phyloP scores from a whole-genome alignment of 495 filamentous ascomycete species.

The Neurospora sublineolata region DNA sequence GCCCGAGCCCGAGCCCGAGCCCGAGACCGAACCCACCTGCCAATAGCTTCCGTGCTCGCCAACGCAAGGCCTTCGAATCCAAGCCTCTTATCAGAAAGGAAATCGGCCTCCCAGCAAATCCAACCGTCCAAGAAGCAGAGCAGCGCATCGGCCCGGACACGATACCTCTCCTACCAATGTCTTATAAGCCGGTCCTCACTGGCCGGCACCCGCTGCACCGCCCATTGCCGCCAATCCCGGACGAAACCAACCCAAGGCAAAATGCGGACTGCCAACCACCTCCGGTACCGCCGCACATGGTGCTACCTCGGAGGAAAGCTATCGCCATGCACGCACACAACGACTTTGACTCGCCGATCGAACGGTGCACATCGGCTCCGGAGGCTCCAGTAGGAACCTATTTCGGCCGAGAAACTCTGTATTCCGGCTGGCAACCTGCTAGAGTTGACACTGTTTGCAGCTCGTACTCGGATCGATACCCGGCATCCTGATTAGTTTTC shows the following conservation, averaged over 20 bases:
- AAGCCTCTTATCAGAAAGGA: background rate
- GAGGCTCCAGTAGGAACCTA: background rate
- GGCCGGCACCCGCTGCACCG: background rate
- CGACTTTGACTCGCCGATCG: background rate
- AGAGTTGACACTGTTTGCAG: background rate
- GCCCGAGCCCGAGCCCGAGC: background rate
- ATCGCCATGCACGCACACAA: no score
- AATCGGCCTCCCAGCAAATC: background rate
- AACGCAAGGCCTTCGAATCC: background rate
- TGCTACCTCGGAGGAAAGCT: background rate
- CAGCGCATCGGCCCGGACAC: background rate
- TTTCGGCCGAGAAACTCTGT: background rate
- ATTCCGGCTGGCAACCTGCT: background rate
- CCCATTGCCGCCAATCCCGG: background rate
- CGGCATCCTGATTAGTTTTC: background rate
- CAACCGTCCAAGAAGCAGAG: background rate
- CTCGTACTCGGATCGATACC: background rate
- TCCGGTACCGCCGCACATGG: background rate
- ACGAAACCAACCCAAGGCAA: background rate
- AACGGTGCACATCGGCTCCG: background rate
- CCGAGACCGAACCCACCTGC: background rate
- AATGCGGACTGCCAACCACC: background rate
- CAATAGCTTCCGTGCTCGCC: background rate
- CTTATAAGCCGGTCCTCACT: background rate
- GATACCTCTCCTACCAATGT: background rate